A percentile compares a stretch with the other conserved stretches of the same genome.
phyloP scores from a whole-genome alignment of 495 filamentous ascomycete species.

The Annulohypoxylon bovei region DNA sequence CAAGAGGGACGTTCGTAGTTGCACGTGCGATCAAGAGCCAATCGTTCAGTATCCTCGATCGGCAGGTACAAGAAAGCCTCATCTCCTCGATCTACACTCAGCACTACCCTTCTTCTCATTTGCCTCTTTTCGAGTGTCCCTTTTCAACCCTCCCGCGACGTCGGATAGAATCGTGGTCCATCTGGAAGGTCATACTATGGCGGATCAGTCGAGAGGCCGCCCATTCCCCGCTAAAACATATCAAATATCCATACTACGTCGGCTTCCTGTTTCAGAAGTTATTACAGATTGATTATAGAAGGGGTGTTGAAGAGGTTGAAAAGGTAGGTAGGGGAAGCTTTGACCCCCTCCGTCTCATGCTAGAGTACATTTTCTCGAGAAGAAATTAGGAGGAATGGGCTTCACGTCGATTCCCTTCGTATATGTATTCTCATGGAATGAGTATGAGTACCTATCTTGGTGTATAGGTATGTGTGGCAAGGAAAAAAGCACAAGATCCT shows the following conservation, averaged over 20 bases:
- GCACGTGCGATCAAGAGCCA: background rate
- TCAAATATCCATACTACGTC: background rate
- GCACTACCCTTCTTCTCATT: slow-evolving; percentile 6
- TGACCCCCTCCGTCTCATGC: background rate
- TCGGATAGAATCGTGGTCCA: background rate
- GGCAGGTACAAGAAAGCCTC: slow-evolving; percentile 29
- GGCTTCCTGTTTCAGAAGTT: slow-evolving; percentile 22
- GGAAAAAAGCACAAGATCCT: too few species aligned
- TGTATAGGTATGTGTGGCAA: too few species aligned
- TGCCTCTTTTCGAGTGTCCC: background rate
- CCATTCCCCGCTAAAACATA: background rate
- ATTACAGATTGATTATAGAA: background rate
- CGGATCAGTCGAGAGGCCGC: slow-evolving; percentile 1
- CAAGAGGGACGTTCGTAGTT: background rate
- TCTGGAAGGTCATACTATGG: slow-evolving; percentile 13
- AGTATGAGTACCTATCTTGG: slow-evolving; percentile 24
- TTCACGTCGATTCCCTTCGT: background rate
- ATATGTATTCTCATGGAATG: background rate
- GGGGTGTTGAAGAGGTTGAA: background rate
- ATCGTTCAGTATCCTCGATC: slow-evolving; percentile 18
- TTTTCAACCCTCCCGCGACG: background rate
- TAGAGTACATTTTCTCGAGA: background rate
- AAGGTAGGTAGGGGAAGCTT: background rate
- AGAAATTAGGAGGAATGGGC: background rate
- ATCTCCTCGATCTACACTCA: slow-evolving; percentile 18